These are phyloP conservation scores for Didymella pinodella DNA, from an alignment of 2,329 filamentous ascomycete species.

Conservation along the genomic window DNA sequence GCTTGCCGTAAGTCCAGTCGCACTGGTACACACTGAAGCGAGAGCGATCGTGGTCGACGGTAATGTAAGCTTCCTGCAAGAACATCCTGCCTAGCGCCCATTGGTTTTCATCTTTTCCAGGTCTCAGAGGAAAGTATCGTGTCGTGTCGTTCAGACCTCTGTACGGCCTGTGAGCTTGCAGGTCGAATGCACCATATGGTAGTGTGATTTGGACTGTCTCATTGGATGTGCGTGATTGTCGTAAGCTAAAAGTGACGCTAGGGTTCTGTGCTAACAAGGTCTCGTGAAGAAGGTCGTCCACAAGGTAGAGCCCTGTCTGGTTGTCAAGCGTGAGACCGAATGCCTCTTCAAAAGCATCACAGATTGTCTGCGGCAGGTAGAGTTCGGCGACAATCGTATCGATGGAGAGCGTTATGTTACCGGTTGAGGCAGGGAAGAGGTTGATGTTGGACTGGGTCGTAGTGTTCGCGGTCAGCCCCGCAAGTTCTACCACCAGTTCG, in stretches of 20 bases:
- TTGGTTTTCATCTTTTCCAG: constrained; percentile 61
- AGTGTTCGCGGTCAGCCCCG: constrained; percentile 49
- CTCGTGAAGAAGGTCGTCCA: constrained; percentile 65
- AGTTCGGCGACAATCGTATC: constrained; percentile 60
- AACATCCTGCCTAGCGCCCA: constrained; percentile 73
- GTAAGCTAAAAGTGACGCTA: constrained; percentile 56
- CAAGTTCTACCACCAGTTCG: constrained; percentile 66
- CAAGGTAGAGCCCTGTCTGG: constrained; percentile 69
- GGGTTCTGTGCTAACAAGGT: constrained; percentile 55
- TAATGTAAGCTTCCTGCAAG: constrained; percentile 70
- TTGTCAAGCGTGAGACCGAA: constrained; percentile 72
- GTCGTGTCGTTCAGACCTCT: constrained; percentile 66
- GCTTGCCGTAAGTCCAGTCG: constrained; percentile 42
- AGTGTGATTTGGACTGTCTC: constrained; percentile 55
- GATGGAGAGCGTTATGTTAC: constrained; percentile 55
- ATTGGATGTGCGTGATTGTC: constrained; percentile 44
- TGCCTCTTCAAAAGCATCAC: constrained; percentile 68
- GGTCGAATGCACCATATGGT: constrained; percentile 60
- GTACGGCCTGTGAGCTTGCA: constrained; percentile 58
- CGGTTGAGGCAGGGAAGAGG: constrained; percentile 39
- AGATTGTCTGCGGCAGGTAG: constrained; percentile 61
- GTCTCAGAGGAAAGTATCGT: constrained; percentile 72
- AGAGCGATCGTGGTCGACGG: constrained; percentile 58
- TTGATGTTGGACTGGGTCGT: constrained; percentile 40
- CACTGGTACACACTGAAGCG: constrained; percentile 57